phyloP scores from a whole-genome alignment of 2,329 filamentous ascomycete species.

The Pleurostoma richardsiae region DNA sequence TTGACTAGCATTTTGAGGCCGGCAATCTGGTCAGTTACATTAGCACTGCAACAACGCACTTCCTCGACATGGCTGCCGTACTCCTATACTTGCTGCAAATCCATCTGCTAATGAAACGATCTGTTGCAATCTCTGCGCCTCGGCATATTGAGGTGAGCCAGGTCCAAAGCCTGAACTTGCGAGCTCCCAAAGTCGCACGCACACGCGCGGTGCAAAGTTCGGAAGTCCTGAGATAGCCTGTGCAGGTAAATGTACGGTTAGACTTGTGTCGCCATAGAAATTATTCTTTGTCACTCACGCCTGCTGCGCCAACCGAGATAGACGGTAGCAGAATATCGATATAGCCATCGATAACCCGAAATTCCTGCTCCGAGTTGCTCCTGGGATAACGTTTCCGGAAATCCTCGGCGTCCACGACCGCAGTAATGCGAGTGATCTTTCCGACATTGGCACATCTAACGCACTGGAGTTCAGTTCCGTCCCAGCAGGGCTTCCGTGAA shows the following conservation, averaged over 20 bases:
- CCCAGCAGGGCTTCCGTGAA: too few species aligned
- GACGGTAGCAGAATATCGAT: constrained; percentile 11
- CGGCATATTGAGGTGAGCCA: neutral
- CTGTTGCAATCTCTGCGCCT: neutral
- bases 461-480: neutral
- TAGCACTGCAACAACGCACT: too few species aligned
- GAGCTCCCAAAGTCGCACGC: neutral
- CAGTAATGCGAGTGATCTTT: constrained; percentile 36
- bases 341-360: constrained; percentile 11
- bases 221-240: neutral
- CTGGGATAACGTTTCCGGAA: constrained; percentile 6
- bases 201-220: neutral
- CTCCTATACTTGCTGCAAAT: neutral
- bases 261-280: neutral
- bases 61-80: too few species aligned
- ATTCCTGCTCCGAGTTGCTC: constrained; percentile 4
- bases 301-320: constrained; percentile 9
- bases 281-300: constrained; percentile 5
- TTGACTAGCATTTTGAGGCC: neutral
- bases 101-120: neutral
- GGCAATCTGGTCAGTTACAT: neutral
- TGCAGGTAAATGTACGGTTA: neutral
- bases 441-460: constrained; percentile 42
- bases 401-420: constrained; percentile 6
- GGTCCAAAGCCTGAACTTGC: neutral